phyloP scores from a whole-genome alignment of 495 filamentous ascomycete genomes.

The Hyaloscypha bicolor region DNA sequence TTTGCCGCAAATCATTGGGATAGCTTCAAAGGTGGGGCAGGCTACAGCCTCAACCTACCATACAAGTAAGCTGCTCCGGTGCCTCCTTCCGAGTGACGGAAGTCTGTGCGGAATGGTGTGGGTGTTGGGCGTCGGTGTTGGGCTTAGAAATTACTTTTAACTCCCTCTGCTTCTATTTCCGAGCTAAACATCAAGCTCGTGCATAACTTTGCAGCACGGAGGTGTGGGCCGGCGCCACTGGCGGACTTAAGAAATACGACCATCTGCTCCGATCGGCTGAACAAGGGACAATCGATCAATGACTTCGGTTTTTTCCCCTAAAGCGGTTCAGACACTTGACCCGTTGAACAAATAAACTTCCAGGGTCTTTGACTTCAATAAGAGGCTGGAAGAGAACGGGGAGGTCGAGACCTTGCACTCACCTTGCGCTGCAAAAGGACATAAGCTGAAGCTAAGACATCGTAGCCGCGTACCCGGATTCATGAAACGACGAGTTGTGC shows the following conservation, averaged over 20 bases:
- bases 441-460: not conserved
- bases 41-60: not conserved
- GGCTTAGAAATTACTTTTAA: not conserved
- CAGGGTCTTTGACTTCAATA: not conserved
- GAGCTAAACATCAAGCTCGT: not conserved
- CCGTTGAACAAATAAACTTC: not conserved
- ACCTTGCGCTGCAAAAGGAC: not conserved
- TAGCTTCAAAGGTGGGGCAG: not conserved
- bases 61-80: not conserved
- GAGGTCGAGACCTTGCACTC: not conserved
- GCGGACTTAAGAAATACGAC: not conserved
- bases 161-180: not conserved
- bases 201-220: not conserved
- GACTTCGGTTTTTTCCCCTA: not conserved
- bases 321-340: not conserved
- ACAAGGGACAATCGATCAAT: not conserved
- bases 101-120: not conserved
- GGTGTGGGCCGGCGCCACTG: not conserved
- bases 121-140: not conserved
- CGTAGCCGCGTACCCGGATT: not conserved
- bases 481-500: not conserved
- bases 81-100: not conserved
- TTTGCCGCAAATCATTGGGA: not conserved
- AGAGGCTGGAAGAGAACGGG: not conserved
- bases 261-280: no score